These are phyloP conservation scores for Barnettozyma sucrosica DNA, from an alignment of 805 yeast genomes.

Conservation along the genomic window DNA sequence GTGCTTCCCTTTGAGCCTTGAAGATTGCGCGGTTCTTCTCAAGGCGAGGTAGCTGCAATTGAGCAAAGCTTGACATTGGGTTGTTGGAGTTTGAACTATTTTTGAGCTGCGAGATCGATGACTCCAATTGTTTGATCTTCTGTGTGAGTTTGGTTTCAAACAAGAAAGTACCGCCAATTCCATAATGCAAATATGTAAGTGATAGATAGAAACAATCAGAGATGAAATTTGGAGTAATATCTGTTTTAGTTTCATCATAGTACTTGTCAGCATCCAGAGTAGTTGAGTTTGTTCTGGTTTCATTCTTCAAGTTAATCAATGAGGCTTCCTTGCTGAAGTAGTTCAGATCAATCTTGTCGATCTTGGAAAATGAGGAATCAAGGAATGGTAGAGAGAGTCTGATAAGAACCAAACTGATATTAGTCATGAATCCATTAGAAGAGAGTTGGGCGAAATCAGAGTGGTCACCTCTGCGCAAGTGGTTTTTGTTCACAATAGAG, in stretches of 20 bases:
- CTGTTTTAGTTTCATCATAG: slow-evolving; percentile 36
- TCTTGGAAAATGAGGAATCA: slow-evolving; percentile 56
- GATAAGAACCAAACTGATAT: slow-evolving; percentile 60
- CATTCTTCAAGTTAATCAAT: slow-evolving; percentile 65
- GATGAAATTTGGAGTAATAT: slow-evolving; percentile 63
- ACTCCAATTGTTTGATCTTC: slow-evolving; percentile 41
- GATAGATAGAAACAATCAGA: slow-evolving; percentile 83
- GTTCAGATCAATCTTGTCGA: slow-evolving; percentile 70
- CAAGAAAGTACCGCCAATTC: slow-evolving; percentile 72
- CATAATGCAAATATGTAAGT: slow-evolving; percentile 77
- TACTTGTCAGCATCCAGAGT: slow-evolving; percentile 60
- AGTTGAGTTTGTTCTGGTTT: slow-evolving; percentile 78
- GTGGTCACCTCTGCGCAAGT: slow-evolving; percentile 81
- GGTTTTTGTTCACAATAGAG: slow-evolving; percentile 71
- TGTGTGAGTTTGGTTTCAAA: slow-evolving; percentile 50
- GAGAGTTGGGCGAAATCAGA: slow-evolving; percentile 62
- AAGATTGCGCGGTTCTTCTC: slow-evolving; percentile 35
- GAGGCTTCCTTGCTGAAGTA: slow-evolving; percentile 51
- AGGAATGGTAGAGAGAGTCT: slow-evolving; percentile 80
- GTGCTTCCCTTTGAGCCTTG: slow-evolving; percentile 46
- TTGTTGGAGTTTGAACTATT: slow-evolving; percentile 13
- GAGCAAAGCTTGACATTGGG: slow-evolving; percentile 27
- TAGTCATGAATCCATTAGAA: slow-evolving; percentile 77
- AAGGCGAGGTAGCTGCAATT: slow-evolving; percentile 44
- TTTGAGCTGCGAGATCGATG: slow-evolving; percentile 28